Evolutionary conservation across 805 yeast species (phyloP).

Genomic region (Candida verbasci): DNA sequence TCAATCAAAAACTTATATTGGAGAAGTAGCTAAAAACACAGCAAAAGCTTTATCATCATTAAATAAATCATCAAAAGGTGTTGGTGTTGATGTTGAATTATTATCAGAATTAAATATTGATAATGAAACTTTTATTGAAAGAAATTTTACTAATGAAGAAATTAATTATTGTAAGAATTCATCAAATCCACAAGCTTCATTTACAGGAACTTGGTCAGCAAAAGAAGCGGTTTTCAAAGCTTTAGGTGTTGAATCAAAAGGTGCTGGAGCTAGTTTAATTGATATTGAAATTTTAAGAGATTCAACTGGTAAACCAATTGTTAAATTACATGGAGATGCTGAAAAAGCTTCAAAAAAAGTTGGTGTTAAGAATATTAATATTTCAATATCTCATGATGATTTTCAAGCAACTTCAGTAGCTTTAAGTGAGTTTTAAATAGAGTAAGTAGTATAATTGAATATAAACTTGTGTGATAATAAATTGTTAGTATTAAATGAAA

Average conservation of each 20-base stretch:
- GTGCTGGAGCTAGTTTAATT: conserved; percentile 91
- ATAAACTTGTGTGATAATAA: too few species aligned
- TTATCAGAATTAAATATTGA: conserved; percentile 74
- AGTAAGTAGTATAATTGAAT: neutral
- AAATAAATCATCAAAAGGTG: conserved; percentile 60
- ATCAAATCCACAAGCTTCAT: conserved; percentile 80
- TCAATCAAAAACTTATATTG: conserved; percentile 46
- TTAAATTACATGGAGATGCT: conserved; percentile 73
- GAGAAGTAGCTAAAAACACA: conserved; percentile 50
- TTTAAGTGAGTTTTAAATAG: conserved; percentile 48
- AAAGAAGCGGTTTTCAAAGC: conserved; percentile 99
- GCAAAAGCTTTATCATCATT: conserved; percentile 57
- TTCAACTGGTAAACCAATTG: conserved; percentile 76
- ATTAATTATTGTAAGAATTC: conserved; percentile 71
- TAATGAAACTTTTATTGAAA: conserved; percentile 86
- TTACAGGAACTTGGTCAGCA: conserved; percentile 98
- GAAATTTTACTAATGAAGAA: conserved; percentile 86
- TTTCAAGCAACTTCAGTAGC: conserved; percentile 98
- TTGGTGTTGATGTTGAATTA: conserved; percentile 97
- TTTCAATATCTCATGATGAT: conserved; percentile 94
- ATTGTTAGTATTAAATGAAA: too few species aligned
- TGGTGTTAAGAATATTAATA: conserved; percentile 69
- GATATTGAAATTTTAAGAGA: conserved; percentile 85
- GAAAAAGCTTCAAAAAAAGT: conserved; percentile 63
- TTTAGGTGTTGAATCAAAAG: conserved; percentile 79